These are phyloP conservation scores for Termitomyces eurrhizus DNA, from an alignment of 768 basidiomycete genomes.

Conservation along the genomic window DNA sequence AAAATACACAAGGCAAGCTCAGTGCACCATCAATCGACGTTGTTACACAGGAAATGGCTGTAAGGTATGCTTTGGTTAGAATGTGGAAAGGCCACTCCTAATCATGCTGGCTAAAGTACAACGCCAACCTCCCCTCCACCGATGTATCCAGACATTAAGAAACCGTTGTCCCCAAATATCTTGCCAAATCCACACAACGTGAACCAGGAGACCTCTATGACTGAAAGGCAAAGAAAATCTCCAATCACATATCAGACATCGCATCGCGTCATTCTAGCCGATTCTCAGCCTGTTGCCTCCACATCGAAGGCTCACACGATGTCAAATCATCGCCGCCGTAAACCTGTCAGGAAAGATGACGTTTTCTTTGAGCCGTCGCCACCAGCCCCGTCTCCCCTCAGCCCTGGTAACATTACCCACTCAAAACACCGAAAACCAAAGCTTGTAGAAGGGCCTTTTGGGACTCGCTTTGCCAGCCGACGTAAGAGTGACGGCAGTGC, in stretches of 20 bases:
- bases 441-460: constrained; percentile 28
- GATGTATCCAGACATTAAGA: not conserved
- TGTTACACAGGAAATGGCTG: not conserved
- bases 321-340: constrained; percentile 1
- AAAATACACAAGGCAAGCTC: not conserved
- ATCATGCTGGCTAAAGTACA: not conserved
- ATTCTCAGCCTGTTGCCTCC: constrained; percentile 15
- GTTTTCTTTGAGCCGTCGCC: constrained; percentile 11
- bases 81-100: not conserved
- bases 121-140: not conserved
- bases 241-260: not conserved
- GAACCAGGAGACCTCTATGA: not conserved
- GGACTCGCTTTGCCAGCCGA: constrained; percentile 20
- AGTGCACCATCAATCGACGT: not conserved
- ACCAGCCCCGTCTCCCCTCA: constrained; percentile 5
- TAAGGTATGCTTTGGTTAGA: not conserved
- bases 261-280: not conserved
- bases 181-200: not conserved
- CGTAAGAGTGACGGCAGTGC: not conserved
- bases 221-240: not conserved
- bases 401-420: not conserved
- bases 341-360: constrained; percentile 10
- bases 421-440: constrained; percentile 9
- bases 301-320: constrained; percentile 9
- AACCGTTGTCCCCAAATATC: not conserved